Base-by-base conservation (phyloP, 169 alveolate genomes). In the Cryptosporidium parvum region DNA sequence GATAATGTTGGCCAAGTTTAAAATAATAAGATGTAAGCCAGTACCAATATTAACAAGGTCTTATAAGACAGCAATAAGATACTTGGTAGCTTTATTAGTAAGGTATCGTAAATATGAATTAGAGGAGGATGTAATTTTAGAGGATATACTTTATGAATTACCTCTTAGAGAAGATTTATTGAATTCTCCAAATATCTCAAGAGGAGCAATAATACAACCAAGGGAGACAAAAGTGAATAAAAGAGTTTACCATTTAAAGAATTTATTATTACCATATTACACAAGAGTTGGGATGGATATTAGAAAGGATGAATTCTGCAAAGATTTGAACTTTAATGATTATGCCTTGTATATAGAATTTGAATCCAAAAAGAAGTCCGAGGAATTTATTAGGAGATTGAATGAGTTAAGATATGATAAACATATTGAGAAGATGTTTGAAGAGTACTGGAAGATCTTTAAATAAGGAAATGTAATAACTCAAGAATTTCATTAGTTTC, bases 261-360 rank as follows among this genome's bases (percentile, higher is more conserved):
- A 80, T 26, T 12, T 80, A 45, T n/a, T 80, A 9, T 37, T 80
- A 14, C 89, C 89, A 29, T 21, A n/a, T n/a, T 80, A 80, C n/a
- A 80, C 89, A 8, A 80, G 89, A 65, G 72, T 37, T 14, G 14
- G 23, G 16, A 6, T 65, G 37, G 35, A 80, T 26, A 59, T 18
- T 18, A 35, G 51, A 16, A 29, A 26, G 31, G 35, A 14, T 4
- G 52, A 23, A 16, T 35, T 42, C 2, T 29, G 59, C 2, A 21
- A 37, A 6, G 59, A 80, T 18, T 12, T 80, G 59, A 35, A 42
- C 53, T 73, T 44, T 67, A 80, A 31, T 23, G 89, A 80, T 39
- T 80, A 80, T 48, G 89, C 89, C 0, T 16, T 80, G 44, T 80
- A 80, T 42, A 80, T 80, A 5, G 89, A 80, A n/a, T 80, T 80